Conservation (phyloP, 1,139 yeast species). For the Yarrowia galli region DNA sequence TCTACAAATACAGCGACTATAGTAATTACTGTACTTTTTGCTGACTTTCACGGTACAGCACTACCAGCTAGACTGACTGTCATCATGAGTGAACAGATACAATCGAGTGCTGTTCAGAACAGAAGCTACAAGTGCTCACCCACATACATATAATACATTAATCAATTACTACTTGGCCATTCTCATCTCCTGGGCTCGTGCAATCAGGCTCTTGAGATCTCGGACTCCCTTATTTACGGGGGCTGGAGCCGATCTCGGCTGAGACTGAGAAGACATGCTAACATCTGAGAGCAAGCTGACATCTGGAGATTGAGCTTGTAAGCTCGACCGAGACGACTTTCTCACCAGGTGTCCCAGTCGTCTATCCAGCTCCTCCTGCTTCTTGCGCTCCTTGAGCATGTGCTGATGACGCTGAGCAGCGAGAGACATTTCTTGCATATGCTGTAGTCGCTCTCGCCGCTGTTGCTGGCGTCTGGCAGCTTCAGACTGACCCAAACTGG, state of each 20-base stretch:
- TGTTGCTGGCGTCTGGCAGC: conserved; percentile 7
- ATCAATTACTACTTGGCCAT: conserved; percentile 6
- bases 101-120: too few species aligned
- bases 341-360: conserved; percentile 4
- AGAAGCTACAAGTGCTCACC: too few species aligned
- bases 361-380: conserved; percentile 27
- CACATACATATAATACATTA: conserved; percentile 3
- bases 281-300: conserved; percentile 5
- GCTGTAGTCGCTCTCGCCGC: conserved; percentile 8
- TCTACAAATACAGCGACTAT: not conserved
- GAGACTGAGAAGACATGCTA: conserved; percentile 19
- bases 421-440: conserved; percentile 15
- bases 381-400: conserved; percentile 10
- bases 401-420: conserved; percentile 26
- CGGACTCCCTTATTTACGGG: conserved; percentile 34
- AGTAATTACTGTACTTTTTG: too few species aligned
- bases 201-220: conserved; percentile 31
- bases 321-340: conserved; percentile 8
- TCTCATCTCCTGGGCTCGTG: conserved; percentile 21
- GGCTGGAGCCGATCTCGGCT: conserved; percentile 4
- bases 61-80: too few species aligned
- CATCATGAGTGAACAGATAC: too few species aligned
- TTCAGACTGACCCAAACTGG: conserved; percentile 4
- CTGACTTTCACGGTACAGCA: too few species aligned
- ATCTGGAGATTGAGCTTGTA: not conserved